Evolutionary conservation across 1,284 basidiomycete genomes (phyloP).

Genomic region (Coniferiporia sulphurascens): DNA sequence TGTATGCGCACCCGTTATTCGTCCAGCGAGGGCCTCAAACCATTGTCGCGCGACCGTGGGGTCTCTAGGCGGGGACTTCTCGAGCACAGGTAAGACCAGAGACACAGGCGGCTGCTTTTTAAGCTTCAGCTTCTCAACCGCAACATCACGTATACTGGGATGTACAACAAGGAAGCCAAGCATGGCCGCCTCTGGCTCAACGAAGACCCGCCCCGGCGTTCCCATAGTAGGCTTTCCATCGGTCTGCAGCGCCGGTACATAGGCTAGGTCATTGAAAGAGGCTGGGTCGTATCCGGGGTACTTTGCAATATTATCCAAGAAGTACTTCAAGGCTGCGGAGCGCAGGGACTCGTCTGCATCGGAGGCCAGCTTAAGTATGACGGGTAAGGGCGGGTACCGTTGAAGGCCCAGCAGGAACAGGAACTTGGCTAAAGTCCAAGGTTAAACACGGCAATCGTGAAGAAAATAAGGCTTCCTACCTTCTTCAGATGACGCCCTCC

Average conservation of each 20-base stretch:
- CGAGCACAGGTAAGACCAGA: slow-evolving; percentile 60
- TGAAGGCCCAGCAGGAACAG: slow-evolving; percentile 77
- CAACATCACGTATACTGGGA: slow-evolving; percentile 53
- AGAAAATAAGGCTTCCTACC: slow-evolving; percentile 37
- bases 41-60: slow-evolving; percentile 53
- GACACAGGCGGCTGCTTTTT: slow-evolving; percentile 68
- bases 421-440: slow-evolving; percentile 62
- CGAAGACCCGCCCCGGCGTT: slow-evolving; percentile 74
- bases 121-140: slow-evolving; percentile 67
- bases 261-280: slow-evolving; percentile 56
- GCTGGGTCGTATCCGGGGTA: slow-evolving; percentile 63
- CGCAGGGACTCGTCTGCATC: slow-evolving; percentile 43
- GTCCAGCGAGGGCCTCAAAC: slow-evolving; percentile 76
- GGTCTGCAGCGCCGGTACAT: slow-evolving; percentile 70
- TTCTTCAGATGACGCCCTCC: slow-evolving; percentile 80
- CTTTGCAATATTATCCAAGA: slow-evolving; percentile 64
- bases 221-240: slow-evolving; percentile 50
- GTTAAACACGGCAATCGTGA: not conserved
- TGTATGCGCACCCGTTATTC: slow-evolving; percentile 53
- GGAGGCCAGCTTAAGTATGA: slow-evolving; percentile 66
- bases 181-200: slow-evolving; percentile 61
- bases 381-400: slow-evolving; percentile 65
- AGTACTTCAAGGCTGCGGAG: slow-evolving; percentile 65
- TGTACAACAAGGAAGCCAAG: slow-evolving; percentile 75
- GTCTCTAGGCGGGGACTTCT: slow-evolving; percentile 58